Base-by-base conservation (phyloP, 805 yeast species). In the Yarrowia bubula region DNA sequence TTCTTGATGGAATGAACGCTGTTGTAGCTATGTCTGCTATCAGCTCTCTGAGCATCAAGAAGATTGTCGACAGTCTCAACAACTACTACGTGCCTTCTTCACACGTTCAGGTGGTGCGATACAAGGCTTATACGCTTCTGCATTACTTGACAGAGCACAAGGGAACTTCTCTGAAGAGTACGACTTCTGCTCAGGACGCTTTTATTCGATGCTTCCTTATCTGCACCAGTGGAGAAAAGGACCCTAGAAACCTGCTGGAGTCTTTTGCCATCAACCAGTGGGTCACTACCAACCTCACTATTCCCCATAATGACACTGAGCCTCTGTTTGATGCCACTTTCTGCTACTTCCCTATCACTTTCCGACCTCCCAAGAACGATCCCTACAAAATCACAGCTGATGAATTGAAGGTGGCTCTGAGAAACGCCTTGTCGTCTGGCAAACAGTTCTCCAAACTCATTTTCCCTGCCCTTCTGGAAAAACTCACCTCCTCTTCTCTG, bases 271-370 rank as follows among this genome's bases (percentile, higher is more conserved):
- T 91, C 48, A 84, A 86, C 68, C 69, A 74, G 11, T 46, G 63
- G 5, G 82, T 92, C 13, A 79, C 85, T 17, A 66, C 72, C 18
- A 70, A 70, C 3, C 77, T 85, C 32, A 68, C 73, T 14, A 73
- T 79, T 4, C 76, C 78, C 2, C 78, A 84, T 69, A 75, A 46
- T 73, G 75, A n/a, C 77, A 74, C 71, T 37, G 87, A 88, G 69
- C 90, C 89, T 9, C 74, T 95, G 66, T 96, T 92, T 73, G 99
- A 95, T 73, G 84, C 89, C 39, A 80, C 90, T 44, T 96, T 93
- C 73, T 95, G 99, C 75, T 95, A 95, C 77, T 95, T 93, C 78
- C 99, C 99, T 11, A 92, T 95, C 47, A 89, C 97, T 1, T 95
- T 96, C 77, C 86, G 86, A 66, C 97, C 98, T 1, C 97, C 98